Evolutionary conservation across 257 asterid genomes (phyloP), one percentile per base, ranked within the genome.

Genomic region (Solanum ossicruentum): DNA sequence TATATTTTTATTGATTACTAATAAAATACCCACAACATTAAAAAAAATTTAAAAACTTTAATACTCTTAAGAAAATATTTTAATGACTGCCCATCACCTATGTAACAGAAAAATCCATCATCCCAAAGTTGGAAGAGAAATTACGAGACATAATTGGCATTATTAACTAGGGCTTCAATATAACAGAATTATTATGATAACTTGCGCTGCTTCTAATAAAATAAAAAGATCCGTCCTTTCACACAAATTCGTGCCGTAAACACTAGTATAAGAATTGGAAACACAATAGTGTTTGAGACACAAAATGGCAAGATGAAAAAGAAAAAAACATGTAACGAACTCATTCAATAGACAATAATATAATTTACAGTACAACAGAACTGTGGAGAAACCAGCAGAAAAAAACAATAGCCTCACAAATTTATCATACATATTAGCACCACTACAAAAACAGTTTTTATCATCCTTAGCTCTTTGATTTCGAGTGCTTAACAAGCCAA

Each of bases 401-500:
- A 36, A 66, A 73, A 63, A 54, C 80, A 58, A 67, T 21, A 23
- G 12, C 85, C 75, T 60, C 85, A 69, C 60, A 45, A 84, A 83
- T 71, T 84, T 86, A 86, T 77, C 84, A 82, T 87, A 86, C 92
- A 86, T 26, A 87, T 54, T 55, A 85, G 89, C 66, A 63, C 61
- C 66, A 57, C 61, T 23, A 41, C 23, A 11, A 69, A 83, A 61
- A 83, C 26, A 80, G 36, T 5, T 80, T 28, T 77, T 28, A 28
- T 28, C 77, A 66, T 79, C 80, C 71, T 93, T 89, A 94, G 91
- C 92, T 96, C 94, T 93, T 94, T 32, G 97, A 95, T 86, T 95
- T 96, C 1, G 99, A 96, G 85, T 95, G 98, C 93, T 93, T 95
- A 54, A 96, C 97, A 8, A 96, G 95, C 99, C 98, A 96, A 72